Base-by-base conservation (phyloP, 2,329 filamentous ascomycete species). In the Xylaria polymorpha region DNA sequence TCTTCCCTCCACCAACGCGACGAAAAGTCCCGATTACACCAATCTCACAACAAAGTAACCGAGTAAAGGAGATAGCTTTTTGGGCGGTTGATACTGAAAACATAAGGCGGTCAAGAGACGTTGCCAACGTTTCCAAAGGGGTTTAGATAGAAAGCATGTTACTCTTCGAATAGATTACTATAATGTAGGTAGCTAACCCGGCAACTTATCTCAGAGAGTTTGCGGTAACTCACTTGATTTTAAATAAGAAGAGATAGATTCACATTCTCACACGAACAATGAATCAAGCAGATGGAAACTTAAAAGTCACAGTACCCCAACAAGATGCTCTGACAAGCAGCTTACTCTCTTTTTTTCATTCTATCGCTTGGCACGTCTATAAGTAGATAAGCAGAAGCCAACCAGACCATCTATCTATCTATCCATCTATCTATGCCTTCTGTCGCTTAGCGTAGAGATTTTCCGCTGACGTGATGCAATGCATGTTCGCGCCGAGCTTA, bases 401-500 rank as follows among this genome's bases (percentile, higher is more conserved):
- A 22, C 22, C 6, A n/a, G 18, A 41, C 9, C 46, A 12, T 43
- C 25, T 29, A 29, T 29, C 25, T 29, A 29, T 29, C 32, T 56
- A 75, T 29, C 25, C 25, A 29, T 29, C 41, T 74, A 20, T 55
- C 32, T 56, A 75, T 60, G 73, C 71, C 68, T 72, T 71, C 73
- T 81, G 79, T 37, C 79, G 75, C 65, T 74, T 79, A 7, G 78
- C 81, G 72, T 87, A 87, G n/a, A 87, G 78, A 79, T 91, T 86
- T 83, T 98, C 95, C 1, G 94, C 95, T 61, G 90, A 88, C 68
- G 90, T 91, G 79, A 98, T 94, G 81, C 93, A 96, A 74, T 92
- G 88, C 85, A 97, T 94, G 80, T 97, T 97, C 53, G 94, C 93
- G 32, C 92, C 90, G 57, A 97, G 85, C 86, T 99, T 99, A 85